Base-by-base conservation (phyloP, 768 basidiomycete species). In the Amanita pseudoporphyria region DNA sequence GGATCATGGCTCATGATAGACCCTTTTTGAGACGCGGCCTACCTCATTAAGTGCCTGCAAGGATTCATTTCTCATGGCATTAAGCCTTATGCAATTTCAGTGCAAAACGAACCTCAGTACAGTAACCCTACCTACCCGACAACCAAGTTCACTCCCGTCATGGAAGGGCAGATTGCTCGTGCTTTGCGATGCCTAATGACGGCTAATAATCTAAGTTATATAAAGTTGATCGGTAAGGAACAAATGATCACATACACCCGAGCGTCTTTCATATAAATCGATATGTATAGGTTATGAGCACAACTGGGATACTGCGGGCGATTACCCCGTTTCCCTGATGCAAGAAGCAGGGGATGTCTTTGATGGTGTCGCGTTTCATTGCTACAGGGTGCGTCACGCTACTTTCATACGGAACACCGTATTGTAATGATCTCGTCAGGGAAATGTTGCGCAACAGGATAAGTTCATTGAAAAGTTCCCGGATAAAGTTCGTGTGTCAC, bases 61-160 rank as follows among this genome's bases (percentile, higher is more conserved):
- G 84, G 81, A 3, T 85, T 85, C 63, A 65, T 73, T 47, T 71
- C 53, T 52, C 65, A 84, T 55, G 83, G 83, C 1, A 72, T 85
- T 46, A 62, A 68, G 1, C 59, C 79, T 13, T 86, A 81, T 51
- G 84, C 83, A 0, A 75, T 89, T 41, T 69, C 72, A 0, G 77
- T 84, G 28, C 70, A 88, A 70, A 78, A 78, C 51, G 74, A 78
- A 54, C 73, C 73, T 9, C 69, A 74, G 59, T 71, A 75, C 58
- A 78, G 68, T 54, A 75, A 87, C 53, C 69, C 80, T 0, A 82
- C 82, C 0, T 87, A 87, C 52, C 87, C 86, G 1, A 78, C 81
- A 0, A 77, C 76, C 47, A 68, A 58, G 1, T 72, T 87, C 64
- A 70, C 73, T 1, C 70, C 77, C 2, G 64, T 67, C 3, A 62